Conservation (phyloP, 2,329 filamentous ascomycete species). For the Fusarium annulatum region DNA sequence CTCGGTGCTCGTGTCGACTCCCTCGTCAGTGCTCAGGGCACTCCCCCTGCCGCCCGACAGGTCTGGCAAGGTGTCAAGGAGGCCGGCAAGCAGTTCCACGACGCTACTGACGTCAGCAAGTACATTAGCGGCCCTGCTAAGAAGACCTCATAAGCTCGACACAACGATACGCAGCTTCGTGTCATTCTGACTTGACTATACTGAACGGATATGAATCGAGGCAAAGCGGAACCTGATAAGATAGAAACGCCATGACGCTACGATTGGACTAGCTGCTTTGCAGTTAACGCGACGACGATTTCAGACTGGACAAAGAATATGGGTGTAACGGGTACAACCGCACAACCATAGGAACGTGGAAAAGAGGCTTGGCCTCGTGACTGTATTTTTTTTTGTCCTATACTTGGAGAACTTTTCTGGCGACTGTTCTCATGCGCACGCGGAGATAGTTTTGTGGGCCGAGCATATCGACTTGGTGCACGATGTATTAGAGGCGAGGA, state of each 20-base stretch:
- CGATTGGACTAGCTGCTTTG: conserved; percentile 31
- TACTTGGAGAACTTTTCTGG: conserved; percentile 30
- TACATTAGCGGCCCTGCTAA: conserved; percentile 71
- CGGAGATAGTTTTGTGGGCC: conserved; percentile 31
- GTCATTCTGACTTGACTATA: neutral
- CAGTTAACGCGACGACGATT: conserved; percentile 21
- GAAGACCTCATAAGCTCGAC: conserved; percentile 54
- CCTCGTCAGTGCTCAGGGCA: conserved; percentile 85
- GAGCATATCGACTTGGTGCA: conserved; percentile 28
- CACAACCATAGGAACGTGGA: conserved; percentile 7
- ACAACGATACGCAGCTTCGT: neutral
- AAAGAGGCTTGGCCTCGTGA: conserved; percentile 12
- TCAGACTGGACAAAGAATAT: conserved; percentile 20
- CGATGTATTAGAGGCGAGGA: conserved; percentile 11
- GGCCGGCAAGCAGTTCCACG: conserved; percentile 77
- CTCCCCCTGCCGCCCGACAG: conserved; percentile 81
- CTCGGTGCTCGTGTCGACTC: conserved; percentile 82
- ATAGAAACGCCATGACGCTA: conserved; percentile 32
- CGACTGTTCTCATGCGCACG: conserved; percentile 22
- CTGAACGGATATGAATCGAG: neutral
- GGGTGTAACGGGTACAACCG: neutral
- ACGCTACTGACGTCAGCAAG: conserved; percentile 80
- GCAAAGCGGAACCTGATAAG: conserved; percentile 33
- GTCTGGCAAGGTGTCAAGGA: conserved; percentile 85
- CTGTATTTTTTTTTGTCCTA: conserved; percentile 25